A percentile compares a stretch with the other conserved stretches of the same genome.
These are phyloP conservation scores for Psilocybe cubensis DNA, from an alignment of 768 basidiomycete species.

Conservation along the genomic window DNA sequence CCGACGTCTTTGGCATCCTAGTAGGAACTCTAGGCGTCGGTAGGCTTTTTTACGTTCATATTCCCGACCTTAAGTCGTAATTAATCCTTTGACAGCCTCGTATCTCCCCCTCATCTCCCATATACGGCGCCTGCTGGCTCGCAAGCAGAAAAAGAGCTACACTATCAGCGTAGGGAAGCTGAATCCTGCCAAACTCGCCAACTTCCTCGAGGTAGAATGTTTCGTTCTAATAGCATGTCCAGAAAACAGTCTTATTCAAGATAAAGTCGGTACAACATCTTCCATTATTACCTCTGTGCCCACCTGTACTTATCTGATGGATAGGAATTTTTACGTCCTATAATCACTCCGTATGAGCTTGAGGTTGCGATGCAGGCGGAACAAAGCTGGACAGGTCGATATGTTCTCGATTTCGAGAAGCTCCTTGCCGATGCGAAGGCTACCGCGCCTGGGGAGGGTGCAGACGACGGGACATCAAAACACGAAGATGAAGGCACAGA, in stretches of 20 bases:
- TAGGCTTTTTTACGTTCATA: conserved; percentile 35
- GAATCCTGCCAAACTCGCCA: conserved; percentile 92
- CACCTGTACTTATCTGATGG: not conserved
- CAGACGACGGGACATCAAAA: conserved; percentile 29
- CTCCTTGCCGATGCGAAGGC: conserved; percentile 44
- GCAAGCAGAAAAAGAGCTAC: conserved; percentile 85
- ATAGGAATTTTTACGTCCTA: conserved; percentile 89
- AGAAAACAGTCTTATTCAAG: conserved; percentile 84
- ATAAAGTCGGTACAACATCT: conserved; percentile 44
- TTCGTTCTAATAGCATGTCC: conserved; percentile 95
- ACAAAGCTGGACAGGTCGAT: conserved; percentile 74
- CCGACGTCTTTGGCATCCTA: conserved; percentile 94
- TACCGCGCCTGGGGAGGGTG: conserved; percentile 21
- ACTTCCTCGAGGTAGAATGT: conserved; percentile 96
- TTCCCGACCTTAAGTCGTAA: not conserved
- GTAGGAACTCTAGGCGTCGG: conserved; percentile 93
- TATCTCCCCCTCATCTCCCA: conserved; percentile 87
- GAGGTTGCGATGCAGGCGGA: conserved; percentile 76
- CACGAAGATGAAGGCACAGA: conserved; percentile 30
- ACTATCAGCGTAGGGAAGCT: conserved; percentile 95
- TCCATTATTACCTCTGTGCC: not conserved
- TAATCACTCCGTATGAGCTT: conserved; percentile 93
- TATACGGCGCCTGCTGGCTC: conserved; percentile 70
- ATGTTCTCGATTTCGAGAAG: conserved; percentile 77
- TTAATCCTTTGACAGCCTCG: conserved; percentile 50